Base-by-base conservation (phyloP, 2,329 filamentous ascomycete genomes). In the Diaporthe citri region DNA sequence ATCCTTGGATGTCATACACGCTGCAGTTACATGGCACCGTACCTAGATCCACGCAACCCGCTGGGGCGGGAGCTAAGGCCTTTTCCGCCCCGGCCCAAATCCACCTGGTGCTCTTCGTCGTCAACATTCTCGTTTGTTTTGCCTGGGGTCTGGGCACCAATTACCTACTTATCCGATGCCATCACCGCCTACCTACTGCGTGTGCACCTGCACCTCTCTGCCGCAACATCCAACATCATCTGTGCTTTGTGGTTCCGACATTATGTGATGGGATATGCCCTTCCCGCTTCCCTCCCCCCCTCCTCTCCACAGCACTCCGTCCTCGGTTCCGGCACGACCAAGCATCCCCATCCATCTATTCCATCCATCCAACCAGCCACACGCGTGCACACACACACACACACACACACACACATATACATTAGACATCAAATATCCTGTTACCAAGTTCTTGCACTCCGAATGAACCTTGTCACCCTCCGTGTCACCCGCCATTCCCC, bases 1-100 rank as follows among this genome's bases (percentile, higher is more conserved):
- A 64, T 46, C 17, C 52, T 17, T 17, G 41, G 12, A 43, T 39
- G 36, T n/a, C 36, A 41, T 46, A 48, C 41, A 12, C 25, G 13
- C 39, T 46, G 41, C 60, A 34, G 41, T 64, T 46, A 36, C n/a
- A 46, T 25, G 25, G 25, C n/a, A 62, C 59, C 41, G 39, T 62
- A 25, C 31, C 60, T 46, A 17, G 28, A 46, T 43, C 62, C 31
- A 51, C 43, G 22, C 34, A 60, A 66, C 41, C 64, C 64, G 64
- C 64, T 67, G 64, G 31, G 46, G 64, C 64, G 64, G 64, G 34
- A 67, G 64, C 64, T 52, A 67, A 67, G 64, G 36, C 46, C 64
- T n/a, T 22, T 67, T 67, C 64, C 64, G 64, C 64, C 64, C 64
- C 64, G 64, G 64, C 17, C 46, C 34, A 9, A 28, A 20, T 22